Conservation (phyloP, 768 basidiomycete genomes). For the Dacryopinax primogenitus region DNA sequence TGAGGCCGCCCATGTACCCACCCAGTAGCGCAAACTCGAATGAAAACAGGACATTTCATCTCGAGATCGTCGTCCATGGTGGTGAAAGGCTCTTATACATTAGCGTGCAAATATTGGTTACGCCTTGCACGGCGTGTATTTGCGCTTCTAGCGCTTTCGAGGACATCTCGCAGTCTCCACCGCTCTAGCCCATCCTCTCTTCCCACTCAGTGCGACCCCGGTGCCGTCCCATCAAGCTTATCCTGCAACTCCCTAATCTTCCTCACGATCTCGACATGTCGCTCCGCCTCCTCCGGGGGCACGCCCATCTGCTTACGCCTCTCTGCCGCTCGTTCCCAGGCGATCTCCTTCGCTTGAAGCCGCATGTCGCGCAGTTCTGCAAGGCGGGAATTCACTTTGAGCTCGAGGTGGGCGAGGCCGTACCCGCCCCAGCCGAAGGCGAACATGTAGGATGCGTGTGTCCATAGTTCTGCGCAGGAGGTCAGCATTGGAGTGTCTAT, state of each 20-base stretch:
- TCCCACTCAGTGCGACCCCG: not conserved
- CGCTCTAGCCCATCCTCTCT: no score
- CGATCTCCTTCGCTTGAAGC: not conserved
- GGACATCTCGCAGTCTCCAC: not conserved
- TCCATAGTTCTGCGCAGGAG: not conserved
- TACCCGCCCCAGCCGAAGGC: not conserved
- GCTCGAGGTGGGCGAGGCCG: constrained; percentile 1
- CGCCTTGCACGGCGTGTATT: not conserved
- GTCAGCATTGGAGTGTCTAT: not conserved
- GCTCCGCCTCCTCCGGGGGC: not conserved
- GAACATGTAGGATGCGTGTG: not conserved
- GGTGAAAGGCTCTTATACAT: not conserved
- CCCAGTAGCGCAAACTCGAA: not conserved
- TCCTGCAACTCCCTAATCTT: not conserved
- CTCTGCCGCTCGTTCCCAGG: not conserved
- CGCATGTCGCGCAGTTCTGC: not conserved
- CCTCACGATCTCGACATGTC: not conserved
- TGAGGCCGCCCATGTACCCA: not conserved
- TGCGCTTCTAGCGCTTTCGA: not conserved
- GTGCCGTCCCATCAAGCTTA: not conserved
- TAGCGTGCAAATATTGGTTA: not conserved
- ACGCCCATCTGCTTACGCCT: not conserved
- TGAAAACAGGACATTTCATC: constrained; percentile 10
- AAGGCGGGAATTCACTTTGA: not conserved
- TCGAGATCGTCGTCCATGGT: not conserved